Evolutionary conservation across 495 filamentous ascomycete genomes (phyloP), one percentile per base, ranked within the genome.

Genomic region (Aspergillus olivimuriae): DNA sequence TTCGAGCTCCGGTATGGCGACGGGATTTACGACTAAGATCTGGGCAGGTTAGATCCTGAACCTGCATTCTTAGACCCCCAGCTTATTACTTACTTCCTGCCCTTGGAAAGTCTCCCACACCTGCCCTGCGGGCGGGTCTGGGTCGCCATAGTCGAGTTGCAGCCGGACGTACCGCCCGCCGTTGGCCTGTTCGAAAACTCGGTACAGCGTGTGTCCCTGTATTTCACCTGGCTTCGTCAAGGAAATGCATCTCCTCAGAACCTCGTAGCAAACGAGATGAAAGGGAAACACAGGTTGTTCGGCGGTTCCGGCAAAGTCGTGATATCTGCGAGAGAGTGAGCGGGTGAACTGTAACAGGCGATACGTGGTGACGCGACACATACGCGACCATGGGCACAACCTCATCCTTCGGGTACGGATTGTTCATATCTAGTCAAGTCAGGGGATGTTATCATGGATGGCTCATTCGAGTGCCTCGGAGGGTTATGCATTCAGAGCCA

Each of bases 231-330:
- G 33, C 19, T 9, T 9, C 0, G 19, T 5, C 4, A 28, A 15
- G 0, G 28, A 28, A 4, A 41, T 17, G 19, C 39, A 41, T 7
- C 39, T 16, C 3, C 15, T 7, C 14, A 41, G 39, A 8, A 41
- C 31, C 21, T 41, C 39, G 24, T 28, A 31, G 39, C 39, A 41
- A 15, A 31, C 12, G 7, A n/a, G n/a, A 9, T 41, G 39, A 16
- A 41, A 24, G 16, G 39, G 39, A 15, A 41, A 41, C 4, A 30
- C 22, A 20, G 39, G 39, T 16, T 41, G 22, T 12, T 30, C 34
- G 3, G 14, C 9, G 2, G 15, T 19, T 6, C 39, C 39, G 23
- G 16, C 19, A 4, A 12, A 28, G 19, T 41, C 39, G 22, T 4
- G 8, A 28, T 41, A 41, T 30, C 39, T 41, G 24, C 1, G 16